Evolutionary conservation across 1,284 basidiomycete genomes (phyloP).

Genomic region (Neolentinus lepideus): DNA sequence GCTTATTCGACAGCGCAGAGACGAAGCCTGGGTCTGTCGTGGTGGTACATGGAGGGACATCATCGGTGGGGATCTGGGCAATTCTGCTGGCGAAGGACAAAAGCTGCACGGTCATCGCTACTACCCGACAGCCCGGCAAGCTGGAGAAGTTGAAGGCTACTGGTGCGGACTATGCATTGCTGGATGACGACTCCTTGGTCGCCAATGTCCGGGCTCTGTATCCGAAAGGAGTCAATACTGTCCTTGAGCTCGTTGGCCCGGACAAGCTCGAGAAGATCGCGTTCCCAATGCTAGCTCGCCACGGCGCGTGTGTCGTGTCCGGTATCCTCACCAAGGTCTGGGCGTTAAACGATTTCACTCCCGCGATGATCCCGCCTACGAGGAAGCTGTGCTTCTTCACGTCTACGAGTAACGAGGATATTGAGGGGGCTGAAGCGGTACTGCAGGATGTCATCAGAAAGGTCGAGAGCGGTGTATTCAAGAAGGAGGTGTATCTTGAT

Average conservation of each 20-base stretch:
- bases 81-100: slow-evolving; percentile 20
- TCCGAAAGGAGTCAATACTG: background rate
- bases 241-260: background rate
- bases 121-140: slow-evolving; percentile 10
- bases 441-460: background rate
- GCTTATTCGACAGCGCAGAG: slow-evolving; percentile 32
- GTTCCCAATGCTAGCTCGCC: background rate
- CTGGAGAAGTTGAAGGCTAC: background rate
- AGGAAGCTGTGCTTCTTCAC: background rate
- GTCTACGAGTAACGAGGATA: background rate
- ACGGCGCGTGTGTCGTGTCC: background rate
- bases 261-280: background rate
- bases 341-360: background rate
- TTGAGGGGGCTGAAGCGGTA: background rate
- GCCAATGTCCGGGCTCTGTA: background rate
- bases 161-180: background rate
- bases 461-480: background rate
- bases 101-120: slow-evolving; percentile 18
- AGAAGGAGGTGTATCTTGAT: background rate
- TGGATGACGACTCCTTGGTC: background rate
- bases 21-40: slow-evolving; percentile 41
- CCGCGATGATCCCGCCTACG: background rate
- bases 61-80: slow-evolving; percentile 13
- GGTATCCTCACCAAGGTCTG: background rate
- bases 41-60: slow-evolving; percentile 61